phyloP scores from a whole-genome alignment of 768 basidiomycete genomes.

The Boletus pseudopeckii region DNA sequence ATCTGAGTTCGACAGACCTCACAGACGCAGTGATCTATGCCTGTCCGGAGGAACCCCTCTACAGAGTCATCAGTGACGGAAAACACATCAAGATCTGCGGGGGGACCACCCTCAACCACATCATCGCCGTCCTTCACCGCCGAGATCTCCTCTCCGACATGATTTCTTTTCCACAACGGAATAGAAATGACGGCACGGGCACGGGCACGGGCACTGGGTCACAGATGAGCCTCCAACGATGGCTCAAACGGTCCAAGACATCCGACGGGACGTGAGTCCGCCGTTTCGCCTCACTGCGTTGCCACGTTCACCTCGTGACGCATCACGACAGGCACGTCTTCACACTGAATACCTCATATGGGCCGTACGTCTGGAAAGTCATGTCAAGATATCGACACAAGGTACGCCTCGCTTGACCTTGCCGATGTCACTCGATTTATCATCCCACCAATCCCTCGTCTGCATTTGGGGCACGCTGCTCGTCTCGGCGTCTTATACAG shows the following conservation, averaged over 20 bases:
- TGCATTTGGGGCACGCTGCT: background rate
- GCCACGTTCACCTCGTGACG: background rate
- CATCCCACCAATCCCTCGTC: background rate
- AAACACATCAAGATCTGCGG: slow-evolving; percentile 18
- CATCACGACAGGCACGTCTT: slow-evolving; percentile 13
- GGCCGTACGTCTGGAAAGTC: slow-evolving; percentile 27
- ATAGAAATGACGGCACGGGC: background rate
- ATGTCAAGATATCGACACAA: slow-evolving; percentile 22
- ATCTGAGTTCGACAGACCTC: slow-evolving; percentile 18
- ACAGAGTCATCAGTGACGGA: slow-evolving; percentile 22
- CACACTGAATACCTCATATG: slow-evolving; percentile 21
- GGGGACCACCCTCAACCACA: slow-evolving; percentile 2
- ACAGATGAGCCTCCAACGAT: slow-evolving; percentile 23
- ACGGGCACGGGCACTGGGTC: background rate
- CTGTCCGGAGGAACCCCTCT: slow-evolving; percentile 20
- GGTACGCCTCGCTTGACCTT: slow-evolving; percentile 4
- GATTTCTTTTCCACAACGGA: slow-evolving; percentile 25
- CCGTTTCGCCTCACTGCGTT: background rate
- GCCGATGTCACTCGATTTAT: background rate
- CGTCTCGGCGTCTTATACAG: background rate
- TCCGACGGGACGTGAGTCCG: slow-evolving; percentile 23
- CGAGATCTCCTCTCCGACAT: slow-evolving; percentile 27
- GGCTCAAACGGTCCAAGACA: slow-evolving; percentile 26
- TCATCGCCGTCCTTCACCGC: slow-evolving; percentile 25
- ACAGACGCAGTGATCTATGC: slow-evolving; percentile 21